Evolutionary conservation across 208 protist species (phyloP), one percentile per base, ranked within the genome.

Genomic region (Crithidia expoeki): DNA sequence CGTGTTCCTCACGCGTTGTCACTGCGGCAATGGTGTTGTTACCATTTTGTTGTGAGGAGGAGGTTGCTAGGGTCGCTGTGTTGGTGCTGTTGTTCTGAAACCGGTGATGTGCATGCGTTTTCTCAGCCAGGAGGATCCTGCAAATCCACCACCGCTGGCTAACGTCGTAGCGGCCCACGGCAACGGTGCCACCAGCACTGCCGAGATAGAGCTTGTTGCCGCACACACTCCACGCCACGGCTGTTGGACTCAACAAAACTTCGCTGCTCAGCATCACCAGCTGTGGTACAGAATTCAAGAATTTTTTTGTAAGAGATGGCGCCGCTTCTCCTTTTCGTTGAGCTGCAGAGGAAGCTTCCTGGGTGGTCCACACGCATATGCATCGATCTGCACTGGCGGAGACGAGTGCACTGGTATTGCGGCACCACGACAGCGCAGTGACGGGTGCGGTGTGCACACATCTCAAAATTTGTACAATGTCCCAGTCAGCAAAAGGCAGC

Each of bases 81-180:
- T 6, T 17, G 19, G 10, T 49, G 44, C 16, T 40, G 36, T 6
- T 7, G 19, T 49, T 7, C 14, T 49, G 30, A n/a, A n/a, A n/a
- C 10, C 27, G 12, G 32, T 58, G 21, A 19, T 34, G 38, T 40
- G 28, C 5, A 9, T 38, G 38, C 59, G 28, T 19, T 10, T 28
- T 1, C 2, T 14, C 49, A n/a, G 34, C 44, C 19, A 55, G 61
- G 14, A 85, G 34, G 0, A 85, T 63, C 32, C 77, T 62, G 64
- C 85, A 91, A 16, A 86, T 74, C 85, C 85, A 91, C 85, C 85
- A 91, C 50, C 75, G 50, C 34, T 88, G 68, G 14, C 53, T 50
- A 2, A 42, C 7, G 30, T 83, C 82, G 80, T 84, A 91, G n/a
- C 74, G 67, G 32, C 85, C 85, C 9, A 91, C 85, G 14, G 82